Evolutionary conservation across 805 yeast species (phyloP).

Genomic region (Osmozyma mogii): DNA sequence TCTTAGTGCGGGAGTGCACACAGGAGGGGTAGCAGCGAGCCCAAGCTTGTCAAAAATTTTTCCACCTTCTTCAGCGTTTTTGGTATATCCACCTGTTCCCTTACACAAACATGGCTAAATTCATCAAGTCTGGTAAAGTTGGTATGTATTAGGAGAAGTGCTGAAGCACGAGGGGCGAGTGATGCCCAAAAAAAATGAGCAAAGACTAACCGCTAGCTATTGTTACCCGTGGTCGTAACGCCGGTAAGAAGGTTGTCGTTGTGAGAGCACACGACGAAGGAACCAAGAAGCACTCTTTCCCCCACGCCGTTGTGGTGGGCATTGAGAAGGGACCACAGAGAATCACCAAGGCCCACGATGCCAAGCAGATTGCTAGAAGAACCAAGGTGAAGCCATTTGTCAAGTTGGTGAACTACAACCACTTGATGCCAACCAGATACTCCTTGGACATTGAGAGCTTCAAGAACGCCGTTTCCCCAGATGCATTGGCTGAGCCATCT

Average conservation of each 20-base stretch:
- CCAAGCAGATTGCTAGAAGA: conserved; percentile 95
- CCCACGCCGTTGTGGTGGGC: conserved; percentile 99
- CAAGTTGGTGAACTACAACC: conserved; percentile 99
- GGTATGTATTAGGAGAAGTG: conserved; percentile 51
- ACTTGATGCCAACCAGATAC: conserved; percentile 99
- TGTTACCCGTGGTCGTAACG: conserved; percentile 99
- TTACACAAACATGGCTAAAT: conserved; percentile 82
- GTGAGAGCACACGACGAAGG: conserved; percentile 98
- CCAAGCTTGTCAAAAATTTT: conserved; percentile 17
- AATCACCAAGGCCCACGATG: conserved; percentile 91
- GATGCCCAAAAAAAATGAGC: not conserved
- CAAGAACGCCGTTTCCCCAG: conserved; percentile 86
- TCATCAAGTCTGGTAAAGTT: conserved; percentile 99
- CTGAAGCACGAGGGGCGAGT: not conserved
- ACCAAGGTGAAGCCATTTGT: conserved; percentile 98
- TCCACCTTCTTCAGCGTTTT: conserved; percentile 9
- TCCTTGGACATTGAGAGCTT: conserved; percentile 93
- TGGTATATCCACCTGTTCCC: conserved; percentile 15
- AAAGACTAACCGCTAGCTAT: conserved; percentile 55
- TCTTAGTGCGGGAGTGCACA: conserved; percentile 7
- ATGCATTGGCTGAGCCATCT: conserved; percentile 94
- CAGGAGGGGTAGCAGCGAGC: conserved; percentile 3
- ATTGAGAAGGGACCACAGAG: conserved; percentile 96
- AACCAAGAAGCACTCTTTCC: conserved; percentile 96
- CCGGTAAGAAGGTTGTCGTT: conserved; percentile 99